A percentile compares a stretch with the other conserved stretches of the same genome.
phyloP scores from a whole-genome alignment of 495 filamentous ascomycete species.

The Aspergillus biplanus region DNA sequence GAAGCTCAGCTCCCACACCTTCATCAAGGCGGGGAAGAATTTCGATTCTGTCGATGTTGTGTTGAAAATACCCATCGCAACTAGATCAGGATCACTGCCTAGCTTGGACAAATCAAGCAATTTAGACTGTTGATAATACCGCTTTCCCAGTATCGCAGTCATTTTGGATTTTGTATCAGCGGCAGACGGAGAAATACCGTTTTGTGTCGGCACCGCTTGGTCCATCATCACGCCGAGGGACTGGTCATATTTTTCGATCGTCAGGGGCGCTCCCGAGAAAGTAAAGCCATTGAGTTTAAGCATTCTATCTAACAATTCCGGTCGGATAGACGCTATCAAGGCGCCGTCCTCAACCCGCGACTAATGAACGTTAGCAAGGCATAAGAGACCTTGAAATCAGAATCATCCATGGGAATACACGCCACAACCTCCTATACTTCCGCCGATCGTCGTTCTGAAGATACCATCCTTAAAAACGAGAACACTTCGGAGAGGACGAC shows the following conservation, averaged over 20 bases:
- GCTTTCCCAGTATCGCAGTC: slow-evolving; percentile 65
- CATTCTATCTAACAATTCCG: slow-evolving; percentile 63
- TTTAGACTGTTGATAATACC: slow-evolving; percentile 71
- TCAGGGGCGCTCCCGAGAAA: slow-evolving; percentile 66
- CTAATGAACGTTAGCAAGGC: slow-evolving; percentile 77
- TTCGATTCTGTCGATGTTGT: slow-evolving; percentile 73
- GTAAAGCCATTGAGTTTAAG: slow-evolving; percentile 63
- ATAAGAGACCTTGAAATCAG: slow-evolving; percentile 56
- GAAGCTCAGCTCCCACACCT: slow-evolving; percentile 74
- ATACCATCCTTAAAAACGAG: slow-evolving; percentile 60
- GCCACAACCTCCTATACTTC: slow-evolving; percentile 36
- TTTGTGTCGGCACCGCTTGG: slow-evolving; percentile 27
- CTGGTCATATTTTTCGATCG: slow-evolving; percentile 48
- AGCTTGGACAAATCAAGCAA: slow-evolving; percentile 80
- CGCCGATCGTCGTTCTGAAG: slow-evolving; percentile 61
- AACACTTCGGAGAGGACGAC: slow-evolving; percentile 55
- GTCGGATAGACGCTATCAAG: slow-evolving; percentile 67
- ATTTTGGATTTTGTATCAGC: slow-evolving; percentile 50
- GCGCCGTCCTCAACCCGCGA: slow-evolving; percentile 70
- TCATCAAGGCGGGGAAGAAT: slow-evolving; percentile 88
- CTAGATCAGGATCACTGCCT: slow-evolving; percentile 66
- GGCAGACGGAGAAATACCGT: slow-evolving; percentile 37
- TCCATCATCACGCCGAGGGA: slow-evolving; percentile 31
- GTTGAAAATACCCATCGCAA: slow-evolving; percentile 75
- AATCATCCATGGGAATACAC: slow-evolving; percentile 49